Evolutionary conservation across 2,329 filamentous ascomycete species (phyloP).

Genomic region (Pyrenophora tritici-repentis): DNA sequence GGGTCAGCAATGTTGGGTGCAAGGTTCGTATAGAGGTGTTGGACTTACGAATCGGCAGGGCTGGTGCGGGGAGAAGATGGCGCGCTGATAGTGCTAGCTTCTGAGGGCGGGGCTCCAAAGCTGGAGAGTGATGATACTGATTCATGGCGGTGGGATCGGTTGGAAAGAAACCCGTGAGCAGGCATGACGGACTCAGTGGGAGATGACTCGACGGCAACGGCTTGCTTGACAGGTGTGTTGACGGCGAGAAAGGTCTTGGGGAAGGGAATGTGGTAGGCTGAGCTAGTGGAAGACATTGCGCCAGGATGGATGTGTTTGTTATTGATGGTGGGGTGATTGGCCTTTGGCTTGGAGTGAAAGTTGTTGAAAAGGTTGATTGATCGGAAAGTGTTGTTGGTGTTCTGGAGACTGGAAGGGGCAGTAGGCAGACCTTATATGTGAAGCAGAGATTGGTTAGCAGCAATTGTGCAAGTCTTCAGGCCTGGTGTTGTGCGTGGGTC

Average conservation of each 20-base stretch:
- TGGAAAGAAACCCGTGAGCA: conserved; percentile 47
- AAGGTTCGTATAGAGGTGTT: too few species aligned
- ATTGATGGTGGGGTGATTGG: conserved; percentile 5
- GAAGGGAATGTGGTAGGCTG: conserved; percentile 46
- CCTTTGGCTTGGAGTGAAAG: background rate
- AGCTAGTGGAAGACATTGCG: conserved; percentile 43
- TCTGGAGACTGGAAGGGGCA: conserved; percentile 10
- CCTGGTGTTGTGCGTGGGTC: conserved; percentile 13
- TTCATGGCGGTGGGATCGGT: conserved; percentile 35
- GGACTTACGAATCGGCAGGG: conserved; percentile 22
- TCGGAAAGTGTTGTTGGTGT: conserved; percentile 9
- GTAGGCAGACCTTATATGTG: conserved; percentile 24
- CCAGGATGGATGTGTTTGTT: conserved; percentile 26
- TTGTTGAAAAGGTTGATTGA: conserved; percentile 3
- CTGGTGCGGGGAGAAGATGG: conserved; percentile 37
- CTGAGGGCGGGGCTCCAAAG: conserved; percentile 18
- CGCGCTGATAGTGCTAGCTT: conserved; percentile 30
- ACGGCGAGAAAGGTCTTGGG: conserved; percentile 43
- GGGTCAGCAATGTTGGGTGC: too few species aligned
- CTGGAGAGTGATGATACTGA: conserved; percentile 39
- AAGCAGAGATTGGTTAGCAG: conserved; percentile 3
- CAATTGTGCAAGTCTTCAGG: conserved; percentile 6
- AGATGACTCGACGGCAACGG: conserved; percentile 6
- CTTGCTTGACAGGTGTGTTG: conserved; percentile 41
- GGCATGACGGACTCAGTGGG: conserved; percentile 29